Evolutionary conservation across 768 basidiomycete genomes (phyloP).

Genomic region (Baorangia bicolor): DNA sequence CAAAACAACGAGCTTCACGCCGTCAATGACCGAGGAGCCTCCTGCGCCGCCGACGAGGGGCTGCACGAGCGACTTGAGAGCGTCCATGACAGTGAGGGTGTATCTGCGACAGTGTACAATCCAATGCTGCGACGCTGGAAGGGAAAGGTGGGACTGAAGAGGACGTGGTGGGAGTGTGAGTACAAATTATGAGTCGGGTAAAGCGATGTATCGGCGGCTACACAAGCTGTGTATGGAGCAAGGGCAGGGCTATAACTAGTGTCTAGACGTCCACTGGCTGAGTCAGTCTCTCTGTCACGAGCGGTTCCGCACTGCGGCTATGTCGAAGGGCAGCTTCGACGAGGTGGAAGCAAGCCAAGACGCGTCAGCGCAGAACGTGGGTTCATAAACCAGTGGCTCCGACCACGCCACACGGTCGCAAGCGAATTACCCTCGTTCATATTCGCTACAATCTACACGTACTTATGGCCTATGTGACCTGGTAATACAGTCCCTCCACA

Average conservation of each 20-base stretch:
- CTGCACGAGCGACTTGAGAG: slow-evolving; percentile 76
- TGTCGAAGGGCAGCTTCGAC: neutral
- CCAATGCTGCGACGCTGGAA: slow-evolving; percentile 38
- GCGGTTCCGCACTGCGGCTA: slow-evolving; percentile 8
- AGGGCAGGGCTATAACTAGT: neutral
- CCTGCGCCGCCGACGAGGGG: slow-evolving; percentile 75
- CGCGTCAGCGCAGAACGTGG: slow-evolving; percentile 36
- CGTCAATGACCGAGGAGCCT: slow-evolving; percentile 79
- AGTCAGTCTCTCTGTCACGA: neutral
- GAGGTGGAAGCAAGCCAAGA: slow-evolving; percentile 35
- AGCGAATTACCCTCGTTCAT: slow-evolving; percentile 3
- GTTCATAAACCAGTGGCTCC: slow-evolving; percentile 26
- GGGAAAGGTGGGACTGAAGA: slow-evolving; percentile 15
- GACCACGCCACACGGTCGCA: slow-evolving; percentile 33
- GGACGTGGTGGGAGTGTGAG: slow-evolving; percentile 26
- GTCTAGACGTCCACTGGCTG: slow-evolving; percentile 6
- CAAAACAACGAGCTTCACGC: slow-evolving; percentile 86
- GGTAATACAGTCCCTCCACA: slow-evolving; percentile 61
- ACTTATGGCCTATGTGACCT: slow-evolving; percentile 28
- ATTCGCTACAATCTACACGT: neutral
- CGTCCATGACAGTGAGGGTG: slow-evolving; percentile 57
- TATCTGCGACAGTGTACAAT: slow-evolving; percentile 28
- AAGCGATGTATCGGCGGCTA: slow-evolving; percentile 4
- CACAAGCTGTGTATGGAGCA: slow-evolving; percentile 26
- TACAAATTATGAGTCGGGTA: slow-evolving; percentile 6